Evolutionary conservation across 2,329 filamentous ascomycete species (phyloP).

Genomic region (Geosmithia morbida): DNA sequence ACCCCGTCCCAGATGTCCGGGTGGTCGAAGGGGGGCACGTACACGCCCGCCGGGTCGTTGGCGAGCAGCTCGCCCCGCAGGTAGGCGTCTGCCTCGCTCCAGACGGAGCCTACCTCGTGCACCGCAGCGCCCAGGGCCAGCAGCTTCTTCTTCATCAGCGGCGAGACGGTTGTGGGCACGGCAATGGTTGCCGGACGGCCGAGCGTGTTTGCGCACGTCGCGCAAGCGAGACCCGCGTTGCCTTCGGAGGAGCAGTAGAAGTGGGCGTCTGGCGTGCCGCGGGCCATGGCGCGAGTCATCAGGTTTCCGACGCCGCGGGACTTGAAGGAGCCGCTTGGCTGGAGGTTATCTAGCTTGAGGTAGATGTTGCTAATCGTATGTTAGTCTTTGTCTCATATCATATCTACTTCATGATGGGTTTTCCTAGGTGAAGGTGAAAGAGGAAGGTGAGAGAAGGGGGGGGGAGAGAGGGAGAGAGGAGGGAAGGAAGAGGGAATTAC

Average conservation of each 20-base stretch:
- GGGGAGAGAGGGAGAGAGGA: neutral
- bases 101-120: constrained; percentile 51
- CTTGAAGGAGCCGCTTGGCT: constrained; percentile 79
- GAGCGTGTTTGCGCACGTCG: constrained; percentile 53
- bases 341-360: constrained; percentile 74
- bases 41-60: constrained; percentile 38
- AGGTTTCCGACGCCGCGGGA: constrained; percentile 63
- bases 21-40: constrained; percentile 58
- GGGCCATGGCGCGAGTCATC: constrained; percentile 30
- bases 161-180: constrained; percentile 50
- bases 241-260: constrained; percentile 75
- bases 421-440: too few relatives aligned
- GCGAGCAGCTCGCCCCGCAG: constrained; percentile 43
- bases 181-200: constrained; percentile 59
- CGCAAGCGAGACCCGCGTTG: constrained; percentile 74
- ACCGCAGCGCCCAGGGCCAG: constrained; percentile 54
- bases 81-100: constrained; percentile 55
- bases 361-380: constrained; percentile 49
- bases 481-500: too few relatives aligned
- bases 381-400: neutral
- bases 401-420: too few relatives aligned
- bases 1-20: constrained; percentile 54
- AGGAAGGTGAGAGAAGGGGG: neutral
- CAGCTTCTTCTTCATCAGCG: constrained; percentile 59
- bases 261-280: constrained; percentile 26